A percentile compares a stretch with the other conserved stretches of the same genome.
Evolutionary conservation across 495 filamentous ascomycete genomes (phyloP).

Genomic region (Tuber microsphaerosporum): DNA sequence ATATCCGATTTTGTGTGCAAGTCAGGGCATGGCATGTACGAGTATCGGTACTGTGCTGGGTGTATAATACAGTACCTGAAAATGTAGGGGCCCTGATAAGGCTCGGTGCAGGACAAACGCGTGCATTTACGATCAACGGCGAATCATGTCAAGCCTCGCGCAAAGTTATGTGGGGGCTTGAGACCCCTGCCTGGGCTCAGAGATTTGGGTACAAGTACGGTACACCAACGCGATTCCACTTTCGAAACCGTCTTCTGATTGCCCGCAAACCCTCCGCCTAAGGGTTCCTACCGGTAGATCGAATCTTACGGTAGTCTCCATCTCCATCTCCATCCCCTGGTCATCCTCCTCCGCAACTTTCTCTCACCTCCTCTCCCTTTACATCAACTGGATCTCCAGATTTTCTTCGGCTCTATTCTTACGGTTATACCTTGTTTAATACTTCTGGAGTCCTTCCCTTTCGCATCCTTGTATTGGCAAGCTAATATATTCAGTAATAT

Average conservation of each 20-base stretch:
- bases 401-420: constrained; percentile 13
- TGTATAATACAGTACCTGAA: not conserved
- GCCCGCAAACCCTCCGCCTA: not conserved
- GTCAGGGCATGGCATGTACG: not conserved
- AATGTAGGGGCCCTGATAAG: not conserved
- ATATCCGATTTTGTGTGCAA: not conserved
- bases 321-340: constrained; percentile 1
- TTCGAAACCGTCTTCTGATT: not conserved
- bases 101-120: not conserved
- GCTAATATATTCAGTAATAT: constrained; percentile 11
- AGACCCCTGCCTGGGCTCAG: not conserved
- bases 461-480: constrained; percentile 5
- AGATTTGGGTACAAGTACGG: not conserved
- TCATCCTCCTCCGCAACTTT: constrained; percentile 2
- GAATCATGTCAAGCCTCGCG: not conserved
- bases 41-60: too few relatives aligned
- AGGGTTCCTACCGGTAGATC: constrained; percentile 6
- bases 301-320: constrained; percentile 15
- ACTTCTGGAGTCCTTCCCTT: constrained; percentile 10
- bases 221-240: not conserved
- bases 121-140: not conserved
- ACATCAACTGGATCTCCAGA: constrained; percentile 6
- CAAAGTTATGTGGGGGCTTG: not conserved
- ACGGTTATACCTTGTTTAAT: constrained; percentile 14
- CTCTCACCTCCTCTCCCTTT: constrained; percentile 14